Evolutionary conservation across 345 rosid genomes (phyloP), one percentile per base, ranked within the genome.

Genomic region (Eucalyptus melliodora): DNA sequence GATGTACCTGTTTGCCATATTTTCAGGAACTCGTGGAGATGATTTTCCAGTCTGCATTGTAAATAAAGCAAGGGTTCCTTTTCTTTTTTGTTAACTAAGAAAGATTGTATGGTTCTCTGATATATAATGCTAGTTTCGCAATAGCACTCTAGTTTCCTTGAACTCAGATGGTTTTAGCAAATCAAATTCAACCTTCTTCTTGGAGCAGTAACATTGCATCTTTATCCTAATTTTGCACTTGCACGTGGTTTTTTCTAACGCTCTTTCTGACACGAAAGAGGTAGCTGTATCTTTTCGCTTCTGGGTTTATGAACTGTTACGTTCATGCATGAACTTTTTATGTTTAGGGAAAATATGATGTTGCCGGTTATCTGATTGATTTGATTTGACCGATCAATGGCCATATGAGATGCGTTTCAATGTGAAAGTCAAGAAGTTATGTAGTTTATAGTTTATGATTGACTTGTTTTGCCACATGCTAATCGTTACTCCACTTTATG

Each of bases 21-120:
- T 88, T 93, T 94, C 94, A 97, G 99, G 99, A 97, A 90, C 97
- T 97, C 17, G 98, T 98, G 30, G 99, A 98, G 96, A 96, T 98
- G 99, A 92, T 98, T 51, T 96, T 98, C 93, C 97, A 96, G 67
- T 95, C 95, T 87, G 95, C 95, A n/a, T 60, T 95, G 50, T 95
- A 92, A 90, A 81, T 51, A 53, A 86, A 86, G 62, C 34, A 24
- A 30, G 59, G 59, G 47, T 24, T 17, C 17, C 6, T 34, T 69
- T 24, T 17, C 10, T 37, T 53, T 19, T 53, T 53, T 53, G 4
- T 7, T 8, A 53, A 3, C 45, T 77, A 15, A 19, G 14, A 37
- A 77, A 37, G 12, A 23, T 11, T 37, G 45, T 72, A 19, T 37
- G 27, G 45, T 37, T 37, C 83, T 17, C 27, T 72, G 11, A 10